These are phyloP conservation scores for Ustilago esculenta DNA, from an alignment of 1,284 basidiomycete species.

Conservation along the genomic window DNA sequence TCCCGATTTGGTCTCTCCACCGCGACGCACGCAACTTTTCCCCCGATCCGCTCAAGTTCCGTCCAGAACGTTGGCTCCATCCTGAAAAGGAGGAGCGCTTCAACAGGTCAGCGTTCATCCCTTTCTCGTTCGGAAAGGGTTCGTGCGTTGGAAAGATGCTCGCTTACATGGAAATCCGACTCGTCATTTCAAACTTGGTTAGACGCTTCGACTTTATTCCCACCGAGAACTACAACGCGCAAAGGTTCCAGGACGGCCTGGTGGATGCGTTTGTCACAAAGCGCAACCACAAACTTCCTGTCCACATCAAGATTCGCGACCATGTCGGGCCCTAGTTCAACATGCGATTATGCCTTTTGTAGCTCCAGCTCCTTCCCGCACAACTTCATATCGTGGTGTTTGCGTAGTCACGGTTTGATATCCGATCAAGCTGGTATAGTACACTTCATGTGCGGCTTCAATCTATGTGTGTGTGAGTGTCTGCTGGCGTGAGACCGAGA, in stretches of 20 bases:
- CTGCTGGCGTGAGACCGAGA: not conserved
- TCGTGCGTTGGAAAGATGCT: slow-evolving; percentile 35
- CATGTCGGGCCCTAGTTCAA: slow-evolving; percentile 8
- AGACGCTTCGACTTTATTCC: slow-evolving; percentile 34
- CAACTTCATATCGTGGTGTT: too few relatives aligned
- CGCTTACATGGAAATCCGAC: slow-evolving; percentile 35
- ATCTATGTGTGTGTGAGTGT: not conserved
- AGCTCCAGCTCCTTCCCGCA: too few relatives aligned
- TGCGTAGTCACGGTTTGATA: too few relatives aligned
- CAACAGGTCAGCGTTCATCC: slow-evolving; percentile 29
- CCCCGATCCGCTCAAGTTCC: slow-evolving; percentile 28
- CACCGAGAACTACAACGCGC: slow-evolving; percentile 11
- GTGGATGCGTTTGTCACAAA: slow-evolving; percentile 13
- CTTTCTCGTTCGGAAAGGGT: slow-evolving; percentile 41
- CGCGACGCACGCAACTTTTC: slow-evolving; percentile 37
- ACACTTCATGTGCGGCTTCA: too few relatives aligned
- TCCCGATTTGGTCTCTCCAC: slow-evolving; percentile 36
- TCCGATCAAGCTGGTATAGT: not conserved
- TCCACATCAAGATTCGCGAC: slow-evolving; percentile 6
- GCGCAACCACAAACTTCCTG: slow-evolving; percentile 22
- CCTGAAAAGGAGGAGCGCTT: slow-evolving; percentile 22
- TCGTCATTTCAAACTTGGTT: slow-evolving; percentile 24
- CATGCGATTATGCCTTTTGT: too few relatives aligned
- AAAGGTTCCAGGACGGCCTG: slow-evolving; percentile 19
- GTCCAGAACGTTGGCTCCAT: slow-evolving; percentile 29